A percentile compares a stretch with the other conserved stretches of the same genome.
phyloP scores from a whole-genome alignment of 352 stramenopile species.

The Thalassiosira livingstoniorum region DNA sequence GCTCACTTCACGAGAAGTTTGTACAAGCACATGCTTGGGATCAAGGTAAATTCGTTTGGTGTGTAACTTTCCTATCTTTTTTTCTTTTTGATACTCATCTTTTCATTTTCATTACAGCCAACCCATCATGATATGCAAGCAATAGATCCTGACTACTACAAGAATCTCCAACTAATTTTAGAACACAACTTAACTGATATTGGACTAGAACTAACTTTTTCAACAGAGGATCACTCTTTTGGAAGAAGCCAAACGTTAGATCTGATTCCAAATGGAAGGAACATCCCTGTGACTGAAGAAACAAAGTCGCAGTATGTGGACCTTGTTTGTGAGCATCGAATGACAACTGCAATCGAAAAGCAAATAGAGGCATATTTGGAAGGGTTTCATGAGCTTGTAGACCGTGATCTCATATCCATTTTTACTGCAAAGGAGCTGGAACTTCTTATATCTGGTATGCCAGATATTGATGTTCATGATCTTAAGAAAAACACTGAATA shows the following conservation, averaged over 20 bases:
- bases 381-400: conserved; percentile 97
- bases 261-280: conserved; percentile 93
- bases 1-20: conserved; percentile 98
- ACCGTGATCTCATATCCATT: conserved; percentile 92
- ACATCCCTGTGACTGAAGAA: conserved; percentile 95
- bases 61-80: conserved; percentile 22
- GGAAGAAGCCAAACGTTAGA: conserved; percentile 90
- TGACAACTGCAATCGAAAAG: conserved; percentile 97
- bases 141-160: conserved; percentile 95
- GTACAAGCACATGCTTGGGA: conserved; percentile 99
- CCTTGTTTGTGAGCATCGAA: conserved; percentile 97
- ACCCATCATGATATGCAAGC: conserved; percentile 99
- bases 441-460: conserved; percentile 97
- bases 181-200: conserved; percentile 88
- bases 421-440: conserved; percentile 98
- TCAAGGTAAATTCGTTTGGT: conserved; percentile 89
- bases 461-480: conserved; percentile 96
- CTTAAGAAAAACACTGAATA: conserved; percentile 98
- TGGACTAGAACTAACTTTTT: conserved; percentile 88
- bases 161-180: conserved; percentile 89
- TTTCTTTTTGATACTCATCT: conserved; percentile 45
- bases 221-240: conserved; percentile 86
- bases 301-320: conserved; percentile 98
- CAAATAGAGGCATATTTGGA: conserved; percentile 92
- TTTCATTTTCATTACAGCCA: conserved; percentile 36